Evolutionary conservation across 768 basidiomycete species (phyloP).

Genomic region (Tricholoma sp.): DNA sequence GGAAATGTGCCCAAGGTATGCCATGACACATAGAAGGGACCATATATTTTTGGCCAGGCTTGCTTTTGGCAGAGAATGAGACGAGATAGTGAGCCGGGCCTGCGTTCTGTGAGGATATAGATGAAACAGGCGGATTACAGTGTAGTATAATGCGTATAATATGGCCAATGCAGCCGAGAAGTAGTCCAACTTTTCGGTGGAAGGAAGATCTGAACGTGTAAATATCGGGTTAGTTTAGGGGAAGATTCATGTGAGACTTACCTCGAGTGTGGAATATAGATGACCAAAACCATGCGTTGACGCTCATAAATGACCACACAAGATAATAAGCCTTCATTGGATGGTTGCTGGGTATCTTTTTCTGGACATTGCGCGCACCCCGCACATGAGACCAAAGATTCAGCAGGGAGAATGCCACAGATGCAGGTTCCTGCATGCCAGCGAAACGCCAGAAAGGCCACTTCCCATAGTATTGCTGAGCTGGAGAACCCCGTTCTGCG

Average conservation of each 20-base stretch:
- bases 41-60: slow-evolving; percentile 29
- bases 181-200: slow-evolving; percentile 91
- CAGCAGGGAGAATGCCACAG: slow-evolving; percentile 82
- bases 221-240: not conserved
- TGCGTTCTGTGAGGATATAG: slow-evolving; percentile 47
- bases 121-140: slow-evolving; percentile 71
- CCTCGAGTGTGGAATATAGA: slow-evolving; percentile 91
- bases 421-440: slow-evolving; percentile 95
- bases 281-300: slow-evolving; percentile 94
- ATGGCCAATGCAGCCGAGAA: slow-evolving; percentile 90
- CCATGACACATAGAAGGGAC: slow-evolving; percentile 46
- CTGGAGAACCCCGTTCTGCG: slow-evolving; percentile 29
- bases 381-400: slow-evolving; percentile 74
- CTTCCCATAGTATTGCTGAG: slow-evolving; percentile 90
- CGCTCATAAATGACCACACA: slow-evolving; percentile 59
- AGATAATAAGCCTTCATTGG: slow-evolving; percentile 70
- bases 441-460: slow-evolving; percentile 90
- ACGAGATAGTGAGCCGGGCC: slow-evolving; percentile 23
- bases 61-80: slow-evolving; percentile 14
- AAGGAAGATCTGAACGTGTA: slow-evolving; percentile 55
- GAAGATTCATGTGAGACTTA: slow-evolving; percentile 28
- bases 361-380: slow-evolving; percentile 48
- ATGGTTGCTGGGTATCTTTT: slow-evolving; percentile 46
- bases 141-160: slow-evolving; percentile 73
- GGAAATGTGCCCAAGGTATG: slow-evolving; percentile 65